Evolutionary conservation across 257 asterid genomes (phyloP).

Genomic region (Coffea canephora): DNA sequence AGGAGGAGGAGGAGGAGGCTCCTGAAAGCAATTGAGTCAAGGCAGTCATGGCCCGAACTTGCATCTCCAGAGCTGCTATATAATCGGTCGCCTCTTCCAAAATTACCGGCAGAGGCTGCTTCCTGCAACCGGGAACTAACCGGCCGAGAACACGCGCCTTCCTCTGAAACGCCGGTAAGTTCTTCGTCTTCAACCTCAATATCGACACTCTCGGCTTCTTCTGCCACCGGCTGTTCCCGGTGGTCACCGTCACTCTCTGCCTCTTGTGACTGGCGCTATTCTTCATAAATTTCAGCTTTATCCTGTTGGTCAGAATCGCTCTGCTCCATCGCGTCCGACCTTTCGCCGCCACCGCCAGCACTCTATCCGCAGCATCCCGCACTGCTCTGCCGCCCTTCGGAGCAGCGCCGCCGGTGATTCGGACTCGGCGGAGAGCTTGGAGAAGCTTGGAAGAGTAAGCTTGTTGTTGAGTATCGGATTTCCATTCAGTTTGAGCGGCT

Average conservation of each 20-base stretch:
- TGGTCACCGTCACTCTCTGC: constrained; percentile 31
- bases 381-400: constrained; percentile 40
- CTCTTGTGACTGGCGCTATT: constrained; percentile 41
- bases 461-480: constrained; percentile 73
- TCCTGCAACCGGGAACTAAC: constrained; percentile 91
- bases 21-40: constrained; percentile 76
- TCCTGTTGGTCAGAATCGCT: constrained; percentile 66
- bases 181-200: constrained; percentile 57
- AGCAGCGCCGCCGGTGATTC: constrained; percentile 29
- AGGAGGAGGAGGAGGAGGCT: constrained; percentile 30
- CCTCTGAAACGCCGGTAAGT: constrained; percentile 75
- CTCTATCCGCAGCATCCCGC: constrained; percentile 79
- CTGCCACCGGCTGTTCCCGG: constrained; percentile 49
- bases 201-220: constrained; percentile 68
- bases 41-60: constrained; percentile 90
- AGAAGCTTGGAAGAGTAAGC: constrained; percentile 82
- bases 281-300: constrained; percentile 75
- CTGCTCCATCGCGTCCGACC: constrained; percentile 96
- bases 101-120: constrained; percentile 78
- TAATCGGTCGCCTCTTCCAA: constrained; percentile 87
- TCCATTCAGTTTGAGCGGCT: constrained; percentile 44
- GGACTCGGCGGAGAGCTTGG: constrained; percentile 72
- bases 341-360: constrained; percentile 70
- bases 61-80: constrained; percentile 95
- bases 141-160: constrained; percentile 65